Conservation (phyloP, 768 basidiomycete genomes). For the Pleurotus cornucopiae region DNA sequence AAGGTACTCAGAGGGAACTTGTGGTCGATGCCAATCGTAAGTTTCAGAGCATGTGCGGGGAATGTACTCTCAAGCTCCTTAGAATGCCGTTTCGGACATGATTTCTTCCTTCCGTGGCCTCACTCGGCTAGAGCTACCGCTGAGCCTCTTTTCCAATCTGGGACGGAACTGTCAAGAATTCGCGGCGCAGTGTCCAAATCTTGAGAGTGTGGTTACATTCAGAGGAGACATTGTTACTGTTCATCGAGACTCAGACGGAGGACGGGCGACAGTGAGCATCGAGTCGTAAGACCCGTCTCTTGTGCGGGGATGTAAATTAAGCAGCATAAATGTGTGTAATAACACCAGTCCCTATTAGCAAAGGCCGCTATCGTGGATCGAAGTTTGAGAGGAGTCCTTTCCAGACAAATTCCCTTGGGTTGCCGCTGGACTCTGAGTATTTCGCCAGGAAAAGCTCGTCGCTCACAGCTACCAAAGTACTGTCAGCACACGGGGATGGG, state of each 20-base stretch:
- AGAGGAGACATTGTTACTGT: neutral
- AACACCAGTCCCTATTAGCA: neutral
- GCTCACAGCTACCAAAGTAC: slow-evolving; percentile 22
- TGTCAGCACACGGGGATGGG: neutral
- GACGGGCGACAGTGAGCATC: too few species aligned
- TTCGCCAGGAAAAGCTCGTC: slow-evolving; percentile 80
- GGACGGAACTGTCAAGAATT: neutral
- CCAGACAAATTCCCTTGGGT: slow-evolving; percentile 76
- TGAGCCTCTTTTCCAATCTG: neutral
- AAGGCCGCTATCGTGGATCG: slow-evolving; percentile 1
- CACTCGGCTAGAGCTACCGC: neutral
- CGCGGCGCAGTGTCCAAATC: neutral
- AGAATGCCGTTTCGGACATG: neutral
- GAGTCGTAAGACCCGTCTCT: neutral
- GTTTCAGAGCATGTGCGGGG: neutral
- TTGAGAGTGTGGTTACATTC: neutral
- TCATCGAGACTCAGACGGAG: too few species aligned
- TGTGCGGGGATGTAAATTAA: neutral
- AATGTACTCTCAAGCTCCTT: too few species aligned
- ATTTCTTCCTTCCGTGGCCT: neutral
- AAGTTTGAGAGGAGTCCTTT: slow-evolving; percentile 45
- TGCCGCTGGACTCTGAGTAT: slow-evolving; percentile 74
- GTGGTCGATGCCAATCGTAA: neutral
- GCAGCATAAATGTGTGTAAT: neutral
- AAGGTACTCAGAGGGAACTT: neutral